phyloP scores from a whole-genome alignment of 495 filamentous ascomycete species.

The Aspergillus biplanus region DNA sequence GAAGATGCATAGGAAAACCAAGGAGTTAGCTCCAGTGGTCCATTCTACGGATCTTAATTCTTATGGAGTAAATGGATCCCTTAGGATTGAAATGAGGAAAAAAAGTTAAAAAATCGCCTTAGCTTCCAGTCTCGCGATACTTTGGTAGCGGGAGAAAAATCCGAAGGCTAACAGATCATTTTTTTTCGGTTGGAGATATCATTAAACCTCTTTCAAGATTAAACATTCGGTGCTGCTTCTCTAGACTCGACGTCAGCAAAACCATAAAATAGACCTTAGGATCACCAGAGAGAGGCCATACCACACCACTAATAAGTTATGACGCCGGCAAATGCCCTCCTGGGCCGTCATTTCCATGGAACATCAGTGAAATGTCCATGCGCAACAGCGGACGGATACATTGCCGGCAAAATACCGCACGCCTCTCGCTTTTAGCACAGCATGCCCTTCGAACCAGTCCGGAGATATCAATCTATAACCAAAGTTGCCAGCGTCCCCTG shows the following conservation, averaged over 20 bases:
- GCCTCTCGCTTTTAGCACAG: slow-evolving; percentile 7
- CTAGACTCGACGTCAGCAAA: slow-evolving; percentile 16
- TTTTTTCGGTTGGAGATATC: slow-evolving; percentile 9
- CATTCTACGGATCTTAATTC: not conserved
- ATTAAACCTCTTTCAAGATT: slow-evolving; percentile 13
- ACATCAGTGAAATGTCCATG: slow-evolving; percentile 2
- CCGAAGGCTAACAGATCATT: not conserved
- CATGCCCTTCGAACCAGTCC: not conserved
- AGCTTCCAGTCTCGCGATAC: slow-evolving; percentile 17
- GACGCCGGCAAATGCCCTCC: slow-evolving; percentile 37
- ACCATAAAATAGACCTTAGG: not conserved
- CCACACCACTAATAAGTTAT: slow-evolving; percentile 34
- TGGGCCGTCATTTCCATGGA: not conserved
- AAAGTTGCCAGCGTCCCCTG: slow-evolving; percentile 11
- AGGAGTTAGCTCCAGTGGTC: not conserved
- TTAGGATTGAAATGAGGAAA: not conserved
- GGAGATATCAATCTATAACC: not conserved
- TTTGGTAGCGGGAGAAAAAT: slow-evolving; percentile 7
- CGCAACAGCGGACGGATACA: slow-evolving; percentile 19
- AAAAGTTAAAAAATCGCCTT: slow-evolving; percentile 5
- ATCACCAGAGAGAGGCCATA: slow-evolving; percentile 22
- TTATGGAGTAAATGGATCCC: not conserved
- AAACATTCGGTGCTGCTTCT: slow-evolving; percentile 7
- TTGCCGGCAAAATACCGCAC: slow-evolving; percentile 23
- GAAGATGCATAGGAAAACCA: not conserved